Evolutionary conservation across 306 rosid species (phyloP), one percentile per base, ranked within the genome.

Genomic region (Pterocarpus santalinus): DNA sequence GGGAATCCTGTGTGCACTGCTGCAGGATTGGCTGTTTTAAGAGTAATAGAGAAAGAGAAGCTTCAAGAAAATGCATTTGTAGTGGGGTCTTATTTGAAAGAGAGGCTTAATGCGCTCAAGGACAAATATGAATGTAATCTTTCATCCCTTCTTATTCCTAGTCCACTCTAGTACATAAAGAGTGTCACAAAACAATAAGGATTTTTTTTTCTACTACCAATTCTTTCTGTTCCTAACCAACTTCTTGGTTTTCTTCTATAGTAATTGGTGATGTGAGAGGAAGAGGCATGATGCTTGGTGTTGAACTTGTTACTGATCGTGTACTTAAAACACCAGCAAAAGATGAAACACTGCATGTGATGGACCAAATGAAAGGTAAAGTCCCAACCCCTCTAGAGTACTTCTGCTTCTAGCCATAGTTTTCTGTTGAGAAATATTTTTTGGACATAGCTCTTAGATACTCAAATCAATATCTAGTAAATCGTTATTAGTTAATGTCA

Each of bases 1-100:
- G 99, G 99, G 62, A 95, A 95, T 46, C 99, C 99, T 49, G 97
- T 91, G 8, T 87, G 97, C 65, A 93, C 97, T 35, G 94, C 99
- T 10, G 97, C 97, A 28, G 99, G 99, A 72, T 86, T 85, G 53
- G 99, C 99, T 28, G 99, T 95, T 76, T 78, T 95, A 65, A 90
- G 73, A 72, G 99, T 95, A 41, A 91, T 95, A 51, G 97, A 95
- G 83, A 91, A 91, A 78, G 97, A 93, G 82, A 91, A 90, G 78
- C 99, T 93, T 46, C 97, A 95, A 77, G 88, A 93, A 68, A 95
- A 93, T 84, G 97, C 99, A 1, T 78, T 72, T 64, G 60, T 83
- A 35, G 97, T 95, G 65, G 99, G 99, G 0, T 73, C 93, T 39
- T 72, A 91, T 83, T 71, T 95, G 85, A 95, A 91, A 86, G 88